These are phyloP conservation scores for Vigna radiata DNA, from an alignment of 306 rosid species.

Conservation along the genomic window DNA sequence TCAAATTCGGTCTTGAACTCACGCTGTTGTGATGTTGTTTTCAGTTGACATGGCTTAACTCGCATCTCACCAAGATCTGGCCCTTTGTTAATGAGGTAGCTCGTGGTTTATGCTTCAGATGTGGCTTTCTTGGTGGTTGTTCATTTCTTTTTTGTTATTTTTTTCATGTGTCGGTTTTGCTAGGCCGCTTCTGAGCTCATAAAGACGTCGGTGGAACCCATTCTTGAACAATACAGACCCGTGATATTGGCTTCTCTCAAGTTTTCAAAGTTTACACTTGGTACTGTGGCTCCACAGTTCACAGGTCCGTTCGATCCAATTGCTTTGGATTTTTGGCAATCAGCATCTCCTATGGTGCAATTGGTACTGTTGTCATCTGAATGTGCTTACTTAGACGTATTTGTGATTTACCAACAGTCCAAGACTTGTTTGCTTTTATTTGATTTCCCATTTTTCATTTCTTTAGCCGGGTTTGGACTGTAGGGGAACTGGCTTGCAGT, in stretches of 20 bases:
- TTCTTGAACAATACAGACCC: slow-evolving; percentile 86
- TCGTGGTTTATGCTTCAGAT: neutral
- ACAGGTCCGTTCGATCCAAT: slow-evolving; percentile 66
- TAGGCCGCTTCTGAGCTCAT: slow-evolving; percentile 99
- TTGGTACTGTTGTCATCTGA: neutral
- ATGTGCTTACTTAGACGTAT: neutral
- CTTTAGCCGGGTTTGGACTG: slow-evolving; percentile 13
- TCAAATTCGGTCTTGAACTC: slow-evolving; percentile 13
- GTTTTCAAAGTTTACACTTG: slow-evolving; percentile 94
- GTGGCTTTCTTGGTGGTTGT: neutral
- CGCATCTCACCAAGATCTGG: slow-evolving; percentile 91
- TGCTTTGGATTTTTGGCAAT: neutral
- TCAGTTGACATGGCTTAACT: slow-evolving; percentile 86
- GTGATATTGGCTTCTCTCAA: slow-evolving; percentile 69
- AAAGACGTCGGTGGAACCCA: slow-evolving; percentile 75
- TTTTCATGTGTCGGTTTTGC: neutral
- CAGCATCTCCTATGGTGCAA: neutral
- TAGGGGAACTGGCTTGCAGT: neutral
- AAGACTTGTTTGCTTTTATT: neutral
- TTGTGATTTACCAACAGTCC: neutral
- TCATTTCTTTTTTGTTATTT: neutral
- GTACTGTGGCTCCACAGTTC: slow-evolving; percentile 94
- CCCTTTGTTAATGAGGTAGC: slow-evolving; percentile 86
- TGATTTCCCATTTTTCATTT: neutral
- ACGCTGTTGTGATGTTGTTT: slow-evolving; percentile 29